Evolutionary conservation across 768 basidiomycete genomes (phyloP).

Genomic region (Boletus barrowsii): DNA sequence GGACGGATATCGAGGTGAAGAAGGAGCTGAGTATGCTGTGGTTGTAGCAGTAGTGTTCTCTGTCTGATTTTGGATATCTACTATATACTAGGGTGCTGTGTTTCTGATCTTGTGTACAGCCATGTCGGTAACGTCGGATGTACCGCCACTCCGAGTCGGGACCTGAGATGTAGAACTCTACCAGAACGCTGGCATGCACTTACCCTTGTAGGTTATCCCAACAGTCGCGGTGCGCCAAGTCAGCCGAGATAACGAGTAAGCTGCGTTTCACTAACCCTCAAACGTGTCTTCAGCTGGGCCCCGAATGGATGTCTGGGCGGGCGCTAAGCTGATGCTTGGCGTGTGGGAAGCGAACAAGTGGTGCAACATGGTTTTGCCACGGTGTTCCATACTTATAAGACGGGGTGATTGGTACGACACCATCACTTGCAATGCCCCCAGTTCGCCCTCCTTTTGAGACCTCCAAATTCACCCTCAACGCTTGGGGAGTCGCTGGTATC

Average conservation of each 20-base stretch:
- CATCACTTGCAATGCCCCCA: slow-evolving; percentile 9
- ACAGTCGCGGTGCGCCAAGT: background rate
- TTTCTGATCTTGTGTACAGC: too few species aligned
- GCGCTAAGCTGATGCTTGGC: background rate
- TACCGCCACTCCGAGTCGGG: too few species aligned
- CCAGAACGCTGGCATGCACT: too few species aligned
- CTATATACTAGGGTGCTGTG: too few species aligned
- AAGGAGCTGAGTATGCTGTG: slow-evolving; percentile 18
- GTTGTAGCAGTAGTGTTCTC: slow-evolving; percentile 12
- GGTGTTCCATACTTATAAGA: background rate
- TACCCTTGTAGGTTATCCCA: too few species aligned
- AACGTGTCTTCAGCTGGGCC: background rate
- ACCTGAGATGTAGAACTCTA: too few species aligned
- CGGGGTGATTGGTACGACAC: background rate
- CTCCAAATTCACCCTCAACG: slow-evolving; percentile 23
- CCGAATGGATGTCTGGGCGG: background rate
- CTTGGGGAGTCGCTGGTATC: slow-evolving; percentile 33
- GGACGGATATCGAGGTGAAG: slow-evolving; percentile 17
- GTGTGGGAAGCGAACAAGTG: too few species aligned
- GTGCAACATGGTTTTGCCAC: background rate
- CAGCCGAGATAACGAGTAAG: background rate
- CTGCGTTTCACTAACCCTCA: background rate
- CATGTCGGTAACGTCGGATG: too few species aligned
- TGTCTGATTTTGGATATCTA: too few species aligned
- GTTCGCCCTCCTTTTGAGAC: slow-evolving; percentile 6